These are phyloP conservation scores for Lagerstroemia speciosa DNA, from an alignment of 345 rosid genomes.

Conservation along the genomic window DNA sequence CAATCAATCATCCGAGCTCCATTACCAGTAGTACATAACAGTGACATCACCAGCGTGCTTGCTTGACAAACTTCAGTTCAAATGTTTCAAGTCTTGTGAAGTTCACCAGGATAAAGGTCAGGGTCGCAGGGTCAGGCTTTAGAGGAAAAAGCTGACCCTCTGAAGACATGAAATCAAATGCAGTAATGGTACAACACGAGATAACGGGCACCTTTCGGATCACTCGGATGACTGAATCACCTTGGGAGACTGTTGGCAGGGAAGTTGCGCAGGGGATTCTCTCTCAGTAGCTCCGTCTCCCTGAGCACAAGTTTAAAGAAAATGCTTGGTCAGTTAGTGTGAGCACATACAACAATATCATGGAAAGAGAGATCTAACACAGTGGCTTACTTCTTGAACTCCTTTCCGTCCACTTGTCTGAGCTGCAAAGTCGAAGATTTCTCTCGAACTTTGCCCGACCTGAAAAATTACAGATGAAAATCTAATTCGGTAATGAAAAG, in stretches of 20 bases:
- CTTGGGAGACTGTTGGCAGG: conserved; percentile 64
- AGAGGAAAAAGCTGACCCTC: conserved; percentile 41
- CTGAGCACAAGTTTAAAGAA: conserved; percentile 18
- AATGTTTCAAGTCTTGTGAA: background rate
- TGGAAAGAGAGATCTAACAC: background rate
- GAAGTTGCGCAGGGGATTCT: conserved; percentile 77
- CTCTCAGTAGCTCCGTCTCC: conserved; percentile 69
- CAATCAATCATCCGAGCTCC: background rate
- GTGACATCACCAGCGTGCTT: background rate
- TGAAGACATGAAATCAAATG: background rate
- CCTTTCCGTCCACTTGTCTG: conserved; percentile 26
- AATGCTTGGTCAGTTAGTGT: background rate
- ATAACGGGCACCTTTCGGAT: background rate
- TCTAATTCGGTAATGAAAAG: background rate
- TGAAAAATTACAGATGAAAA: conserved; percentile 7
- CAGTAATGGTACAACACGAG: background rate
- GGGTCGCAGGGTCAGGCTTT: conserved; percentile 24
- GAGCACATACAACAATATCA: background rate
- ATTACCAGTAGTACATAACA: background rate
- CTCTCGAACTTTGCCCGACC: conserved; percentile 15
- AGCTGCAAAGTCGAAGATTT: conserved; percentile 30
- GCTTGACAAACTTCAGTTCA: too few relatives aligned
- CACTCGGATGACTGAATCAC: conserved; percentile 16
- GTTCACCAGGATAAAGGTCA: too few relatives aligned
- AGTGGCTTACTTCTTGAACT: conserved; percentile 35